Base-by-base conservation (phyloP, 768 basidiomycete species). In the Pholiota conissans region DNA sequence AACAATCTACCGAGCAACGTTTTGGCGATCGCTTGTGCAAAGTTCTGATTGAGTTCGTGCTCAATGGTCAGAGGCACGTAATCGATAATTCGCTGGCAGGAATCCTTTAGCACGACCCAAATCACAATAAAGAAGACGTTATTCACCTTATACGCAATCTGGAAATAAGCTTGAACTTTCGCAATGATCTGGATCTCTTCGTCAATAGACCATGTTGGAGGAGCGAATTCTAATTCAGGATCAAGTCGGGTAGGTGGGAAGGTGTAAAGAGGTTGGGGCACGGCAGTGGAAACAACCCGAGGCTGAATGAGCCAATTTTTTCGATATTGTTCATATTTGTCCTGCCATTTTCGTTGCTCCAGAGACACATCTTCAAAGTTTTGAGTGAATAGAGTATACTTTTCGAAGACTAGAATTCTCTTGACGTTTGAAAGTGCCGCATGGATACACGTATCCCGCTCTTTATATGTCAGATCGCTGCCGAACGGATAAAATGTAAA, bases 21-120 rank as follows among this genome's bases (percentile, higher is more conserved):
- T 20, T 65, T 57, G 8, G 47, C 30, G 3, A 60, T 60, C 1
- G 24, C 20, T 1, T 4, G 22, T 3, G 74, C 73, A 7, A 85
- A 70, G 3, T 72, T 63, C 30, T 76, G 73, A 35, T 84, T 73
- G 32, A 87, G 70, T 13, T 73, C 65, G 32, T 75, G 74, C 59
- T 84, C 82, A 32, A 85, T 84, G 51, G 71, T 73, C 8, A 81
- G 66, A 0, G 84, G 84, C 14, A 86, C 56, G 34, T 77, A 69
- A 56, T 87, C 86, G 29, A 84, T 76, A 60, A 85, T 68, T 14
- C 86, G 79, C 86, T 87, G n/a, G n/a, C n/a, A n/a, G n/a, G n/a
- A n/a, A n/a, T n/a, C n/a, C n/a, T n/a, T n/a, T n/a, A n/a, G n/a
- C n/a, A n/a, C n/a, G n/a, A n/a, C n/a, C n/a, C n/a, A n/a, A n/a